Percentiles rank a stretch among this genome's conserved stretches.
Evolutionary conservation across 2,329 filamentous ascomycete species (phyloP).

Genomic region (Magnaporthiopsis rhizophila): DNA sequence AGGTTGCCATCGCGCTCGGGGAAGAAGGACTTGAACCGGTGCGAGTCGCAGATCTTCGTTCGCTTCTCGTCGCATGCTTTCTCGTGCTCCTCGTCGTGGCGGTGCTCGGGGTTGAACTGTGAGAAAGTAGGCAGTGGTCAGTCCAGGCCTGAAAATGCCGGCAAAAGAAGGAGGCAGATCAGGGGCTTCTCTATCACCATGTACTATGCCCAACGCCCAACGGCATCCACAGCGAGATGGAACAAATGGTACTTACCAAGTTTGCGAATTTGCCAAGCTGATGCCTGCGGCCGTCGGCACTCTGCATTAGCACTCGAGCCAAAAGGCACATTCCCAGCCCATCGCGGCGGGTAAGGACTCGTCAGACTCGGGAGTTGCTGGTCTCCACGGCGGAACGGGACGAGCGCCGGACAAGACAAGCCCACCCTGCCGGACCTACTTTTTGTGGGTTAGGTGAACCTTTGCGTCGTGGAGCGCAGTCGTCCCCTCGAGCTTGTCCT

Average conservation of each 20-base stretch:
- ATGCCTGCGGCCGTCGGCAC: slow-evolving; percentile 27
- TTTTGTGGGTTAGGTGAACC: slow-evolving; percentile 48
- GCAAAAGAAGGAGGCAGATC: background rate
- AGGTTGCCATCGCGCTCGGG: slow-evolving; percentile 78
- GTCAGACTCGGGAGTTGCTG: background rate
- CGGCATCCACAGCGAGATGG: background rate
- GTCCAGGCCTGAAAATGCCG: background rate
- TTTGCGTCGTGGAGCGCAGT: slow-evolving; percentile 50
- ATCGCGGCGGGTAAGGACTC: background rate
- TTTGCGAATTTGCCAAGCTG: slow-evolving; percentile 57
- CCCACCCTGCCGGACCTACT: slow-evolving; percentile 30
- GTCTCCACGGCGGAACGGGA: background rate
- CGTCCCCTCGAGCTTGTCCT: slow-evolving; percentile 46
- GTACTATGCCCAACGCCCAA: background rate
- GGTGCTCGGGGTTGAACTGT: slow-evolving; percentile 76
- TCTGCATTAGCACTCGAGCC: background rate
- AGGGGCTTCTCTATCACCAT: background rate
- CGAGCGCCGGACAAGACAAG: background rate
- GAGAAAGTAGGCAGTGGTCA: background rate
- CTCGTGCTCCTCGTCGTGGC: slow-evolving; percentile 91
- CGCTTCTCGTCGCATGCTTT: slow-evolving; percentile 76
- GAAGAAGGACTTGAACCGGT: slow-evolving; percentile 87
- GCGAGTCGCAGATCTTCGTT: slow-evolving; percentile 57
- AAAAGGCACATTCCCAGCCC: background rate
- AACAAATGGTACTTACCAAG: slow-evolving; percentile 33